phyloP scores from a whole-genome alignment of 768 basidiomycete species.

The Lanmaoa pseudosensibilis region DNA sequence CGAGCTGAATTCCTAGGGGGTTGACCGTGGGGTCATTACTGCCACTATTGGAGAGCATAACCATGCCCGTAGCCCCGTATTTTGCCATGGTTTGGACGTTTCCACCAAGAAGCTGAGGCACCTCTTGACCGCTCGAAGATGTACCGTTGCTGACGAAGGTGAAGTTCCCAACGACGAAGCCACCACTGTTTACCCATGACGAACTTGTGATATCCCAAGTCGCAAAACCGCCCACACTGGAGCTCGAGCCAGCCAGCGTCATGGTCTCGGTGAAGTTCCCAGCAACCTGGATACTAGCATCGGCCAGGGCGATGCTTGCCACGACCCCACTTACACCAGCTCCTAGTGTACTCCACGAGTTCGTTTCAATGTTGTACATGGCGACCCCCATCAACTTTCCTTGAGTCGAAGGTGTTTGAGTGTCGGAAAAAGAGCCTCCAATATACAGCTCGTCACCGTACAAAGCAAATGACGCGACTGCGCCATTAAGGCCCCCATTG shows the following conservation, averaged over 20 bases:
- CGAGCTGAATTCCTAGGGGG: slow-evolving; percentile 61
- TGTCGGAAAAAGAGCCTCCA: slow-evolving; percentile 86
- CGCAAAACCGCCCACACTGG: slow-evolving; percentile 62
- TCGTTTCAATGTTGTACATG: slow-evolving; percentile 62
- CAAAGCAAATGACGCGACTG: slow-evolving; percentile 66
- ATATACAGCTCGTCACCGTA: slow-evolving; percentile 69
- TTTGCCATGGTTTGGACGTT: slow-evolving; percentile 53
- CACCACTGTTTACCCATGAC: slow-evolving; percentile 73
- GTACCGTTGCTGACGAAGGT: slow-evolving; percentile 70
- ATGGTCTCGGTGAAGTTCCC: slow-evolving; percentile 71
- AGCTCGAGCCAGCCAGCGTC: slow-evolving; percentile 36
- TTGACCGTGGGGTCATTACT: slow-evolving; percentile 52
- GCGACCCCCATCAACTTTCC: slow-evolving; percentile 62
- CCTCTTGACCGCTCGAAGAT: slow-evolving; percentile 38
- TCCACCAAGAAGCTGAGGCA: slow-evolving; percentile 67
- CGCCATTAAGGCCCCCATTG: slow-evolving; percentile 75
- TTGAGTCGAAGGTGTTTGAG: slow-evolving; percentile 50
- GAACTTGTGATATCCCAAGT: slow-evolving; percentile 62
- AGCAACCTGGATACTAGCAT: slow-evolving; percentile 57
- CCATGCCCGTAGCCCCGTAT: slow-evolving; percentile 79
- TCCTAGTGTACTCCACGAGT: slow-evolving; percentile 66
- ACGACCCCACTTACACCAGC: slow-evolving; percentile 80
- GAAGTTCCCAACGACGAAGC: slow-evolving; percentile 71
- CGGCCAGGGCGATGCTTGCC: slow-evolving; percentile 51
- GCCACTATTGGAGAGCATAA: slow-evolving; percentile 72